Conservation (phyloP, 345 rosid genomes). For the Hypericum androsaemum region DNA sequence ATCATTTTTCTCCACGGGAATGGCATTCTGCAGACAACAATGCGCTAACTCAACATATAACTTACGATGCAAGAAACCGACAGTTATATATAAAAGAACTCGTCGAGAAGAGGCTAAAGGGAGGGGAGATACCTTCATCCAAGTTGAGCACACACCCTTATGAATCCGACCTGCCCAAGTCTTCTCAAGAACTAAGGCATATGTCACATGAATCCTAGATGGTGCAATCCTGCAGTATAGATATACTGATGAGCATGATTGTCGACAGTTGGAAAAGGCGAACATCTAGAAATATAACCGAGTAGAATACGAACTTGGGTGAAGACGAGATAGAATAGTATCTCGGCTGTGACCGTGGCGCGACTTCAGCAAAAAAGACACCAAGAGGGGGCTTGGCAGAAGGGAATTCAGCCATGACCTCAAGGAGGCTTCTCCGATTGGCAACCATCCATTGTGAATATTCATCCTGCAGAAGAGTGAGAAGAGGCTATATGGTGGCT, state of each 20-base stretch:
- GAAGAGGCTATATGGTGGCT: not conserved
- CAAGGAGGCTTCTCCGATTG: constrained; percentile 88
- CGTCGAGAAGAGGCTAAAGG: not conserved
- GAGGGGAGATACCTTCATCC: constrained; percentile 63
- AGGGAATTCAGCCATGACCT: constrained; percentile 85
- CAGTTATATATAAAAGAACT: not conserved
- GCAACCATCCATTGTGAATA: constrained; percentile 81
- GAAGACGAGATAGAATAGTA: constrained; percentile 95
- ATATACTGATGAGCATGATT: constrained; percentile 10
- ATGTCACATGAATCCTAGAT: constrained; percentile 76
- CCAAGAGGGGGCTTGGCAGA: constrained; percentile 88
- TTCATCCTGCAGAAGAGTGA: constrained; percentile 50
- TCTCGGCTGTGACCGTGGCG: constrained; percentile 84
- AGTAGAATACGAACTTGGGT: constrained; percentile 48
- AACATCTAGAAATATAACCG: constrained; percentile 8
- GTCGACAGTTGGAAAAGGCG: not conserved
- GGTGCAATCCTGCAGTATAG: constrained; percentile 47
- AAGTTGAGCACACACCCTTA: constrained; percentile 90
- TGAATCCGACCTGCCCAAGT: constrained; percentile 80
- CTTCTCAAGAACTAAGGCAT: constrained; percentile 76
- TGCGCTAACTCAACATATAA: too few species aligned
- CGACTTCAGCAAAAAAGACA: constrained; percentile 86
- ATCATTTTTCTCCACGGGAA: constrained; percentile 50
- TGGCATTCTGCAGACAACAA: constrained; percentile 41
- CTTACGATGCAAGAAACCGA: too few species aligned